Evolutionary conservation across 768 basidiomycete genomes (phyloP).

Genomic region (Kwoniella pini): DNA sequence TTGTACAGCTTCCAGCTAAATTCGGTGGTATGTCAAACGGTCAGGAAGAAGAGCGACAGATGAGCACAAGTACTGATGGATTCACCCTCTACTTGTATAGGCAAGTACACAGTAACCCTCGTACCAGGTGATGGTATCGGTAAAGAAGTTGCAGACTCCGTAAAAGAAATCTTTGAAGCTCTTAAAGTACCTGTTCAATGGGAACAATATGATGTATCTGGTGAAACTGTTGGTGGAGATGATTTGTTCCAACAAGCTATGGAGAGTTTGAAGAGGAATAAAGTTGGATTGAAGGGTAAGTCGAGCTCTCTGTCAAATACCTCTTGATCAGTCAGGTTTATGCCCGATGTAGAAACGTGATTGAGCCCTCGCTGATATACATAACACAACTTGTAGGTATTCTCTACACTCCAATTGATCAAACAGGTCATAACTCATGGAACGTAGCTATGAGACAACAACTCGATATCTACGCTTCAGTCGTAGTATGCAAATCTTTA

Average conservation of each 20-base stretch:
- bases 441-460: slow-evolving; percentile 99
- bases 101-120: slow-evolving; percentile 69
- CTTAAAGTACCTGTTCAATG: slow-evolving; percentile 98
- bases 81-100: slow-evolving; percentile 9
- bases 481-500: slow-evolving; percentile 96
- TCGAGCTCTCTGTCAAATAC: slow-evolving; percentile 12
- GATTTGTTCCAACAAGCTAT: slow-evolving; percentile 95
- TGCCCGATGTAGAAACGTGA: background rate
- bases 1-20: slow-evolving; percentile 48
- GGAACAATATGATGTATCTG: slow-evolving; percentile 98
- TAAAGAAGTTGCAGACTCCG: slow-evolving; percentile 93
- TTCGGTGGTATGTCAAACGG: slow-evolving; percentile 52
- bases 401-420: slow-evolving; percentile 96
- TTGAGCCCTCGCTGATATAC: too few species aligned
- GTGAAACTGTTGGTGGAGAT: slow-evolving; percentile 90
- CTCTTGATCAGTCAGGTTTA: too few species aligned
- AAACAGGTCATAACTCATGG: slow-evolving; percentile 97
- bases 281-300: slow-evolving; percentile 94
- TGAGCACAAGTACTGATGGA: too few species aligned
- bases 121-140: slow-evolving; percentile 99
- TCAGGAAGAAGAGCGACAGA: too few species aligned
- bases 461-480: slow-evolving; percentile 97
- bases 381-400: slow-evolving; percentile 71
- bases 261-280: slow-evolving; percentile 95
- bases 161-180: slow-evolving; percentile 97